Evolutionary conservation across 208 protist species (phyloP).

Genomic region (Novymonas esmeraldas): DNA sequence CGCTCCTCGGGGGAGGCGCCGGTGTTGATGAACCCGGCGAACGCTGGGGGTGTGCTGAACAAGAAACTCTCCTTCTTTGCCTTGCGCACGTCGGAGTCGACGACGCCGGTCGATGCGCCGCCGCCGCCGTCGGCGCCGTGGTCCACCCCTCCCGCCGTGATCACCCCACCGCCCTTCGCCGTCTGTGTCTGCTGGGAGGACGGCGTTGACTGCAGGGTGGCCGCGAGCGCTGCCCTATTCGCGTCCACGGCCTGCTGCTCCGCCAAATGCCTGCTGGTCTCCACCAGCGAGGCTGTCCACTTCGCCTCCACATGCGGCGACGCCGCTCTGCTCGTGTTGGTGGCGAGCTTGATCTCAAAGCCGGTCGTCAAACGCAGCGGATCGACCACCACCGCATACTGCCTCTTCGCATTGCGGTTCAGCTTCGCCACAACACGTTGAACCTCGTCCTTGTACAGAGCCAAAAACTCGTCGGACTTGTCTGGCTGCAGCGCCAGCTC

Average conservation of each 20-base stretch:
- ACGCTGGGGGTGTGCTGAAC: slow-evolving; percentile 80
- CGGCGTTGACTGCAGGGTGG: slow-evolving; percentile 23
- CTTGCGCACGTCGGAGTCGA: slow-evolving; percentile 33
- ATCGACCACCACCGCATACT: slow-evolving; percentile 75
- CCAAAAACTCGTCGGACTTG: slow-evolving; percentile 61
- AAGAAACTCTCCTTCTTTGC: slow-evolving; percentile 43
- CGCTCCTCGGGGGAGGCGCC: slow-evolving; percentile 1
- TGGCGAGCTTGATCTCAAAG: slow-evolving; percentile 39
- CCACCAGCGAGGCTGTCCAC: slow-evolving; percentile 30
- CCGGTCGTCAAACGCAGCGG: slow-evolving; percentile 48
- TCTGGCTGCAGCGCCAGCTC: slow-evolving; percentile 76
- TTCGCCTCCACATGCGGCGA: slow-evolving; percentile 9
- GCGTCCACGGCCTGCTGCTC: slow-evolving; percentile 31
- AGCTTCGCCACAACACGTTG: slow-evolving; percentile 61
- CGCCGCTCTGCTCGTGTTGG: neutral
- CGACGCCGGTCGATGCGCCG: slow-evolving; percentile 10
- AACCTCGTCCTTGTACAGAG: slow-evolving; percentile 69
- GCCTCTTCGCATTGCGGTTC: slow-evolving; percentile 45
- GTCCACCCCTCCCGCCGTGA: neutral
- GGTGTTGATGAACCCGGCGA: slow-evolving; percentile 56
- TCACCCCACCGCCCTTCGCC: neutral
- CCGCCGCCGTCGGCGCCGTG: neutral
- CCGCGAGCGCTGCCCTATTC: slow-evolving; percentile 6
- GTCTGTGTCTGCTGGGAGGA: slow-evolving; percentile 19
- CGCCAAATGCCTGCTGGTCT: slow-evolving; percentile 27